Percentiles rank a stretch among this genome's conserved stretches.
Evolutionary conservation across 2,329 filamentous ascomycete species (phyloP).

Genomic region (Trichoderma harzianum): DNA sequence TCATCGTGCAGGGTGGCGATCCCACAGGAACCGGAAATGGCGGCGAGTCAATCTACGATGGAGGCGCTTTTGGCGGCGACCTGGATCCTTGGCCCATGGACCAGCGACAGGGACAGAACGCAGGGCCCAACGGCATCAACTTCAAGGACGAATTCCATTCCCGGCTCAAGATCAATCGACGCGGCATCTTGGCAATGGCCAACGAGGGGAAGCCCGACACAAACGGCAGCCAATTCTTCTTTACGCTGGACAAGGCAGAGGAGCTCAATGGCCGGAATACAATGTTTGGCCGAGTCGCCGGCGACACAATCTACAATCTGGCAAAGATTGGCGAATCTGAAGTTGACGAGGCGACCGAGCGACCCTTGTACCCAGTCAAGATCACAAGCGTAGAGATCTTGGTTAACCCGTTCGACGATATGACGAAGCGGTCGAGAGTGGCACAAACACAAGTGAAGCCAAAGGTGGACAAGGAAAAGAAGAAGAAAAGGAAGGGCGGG

Average conservation of each 20-base stretch:
- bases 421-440: conserved; percentile 65
- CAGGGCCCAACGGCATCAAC: conserved; percentile 55
- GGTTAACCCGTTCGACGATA: conserved; percentile 78
- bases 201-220: conserved; percentile 75
- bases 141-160: conserved; percentile 88
- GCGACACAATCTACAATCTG: conserved; percentile 94
- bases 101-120: conserved; percentile 59
- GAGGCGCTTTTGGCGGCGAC: conserved; percentile 69
- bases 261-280: conserved; percentile 90
- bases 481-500: conserved; percentile 69
- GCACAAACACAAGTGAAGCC: conserved; percentile 44
- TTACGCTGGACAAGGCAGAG: conserved; percentile 80
- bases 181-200: conserved; percentile 92
- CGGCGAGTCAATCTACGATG: conserved; percentile 88
- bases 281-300: conserved; percentile 85
- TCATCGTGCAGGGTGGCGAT: conserved; percentile 92
- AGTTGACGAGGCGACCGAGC: conserved; percentile 71
- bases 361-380: conserved; percentile 81
- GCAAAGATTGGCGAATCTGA: conserved; percentile 91
- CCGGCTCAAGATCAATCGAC: conserved; percentile 85
- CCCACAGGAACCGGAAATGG: conserved; percentile 90
- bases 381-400: conserved; percentile 72
- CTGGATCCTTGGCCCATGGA: conserved; percentile 71
- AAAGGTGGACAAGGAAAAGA: conserved; percentile 50
- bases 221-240: conserved; percentile 96